Base-by-base conservation (phyloP, 2,329 filamentous ascomycete species). In the Trichocomaceae sp. region DNA sequence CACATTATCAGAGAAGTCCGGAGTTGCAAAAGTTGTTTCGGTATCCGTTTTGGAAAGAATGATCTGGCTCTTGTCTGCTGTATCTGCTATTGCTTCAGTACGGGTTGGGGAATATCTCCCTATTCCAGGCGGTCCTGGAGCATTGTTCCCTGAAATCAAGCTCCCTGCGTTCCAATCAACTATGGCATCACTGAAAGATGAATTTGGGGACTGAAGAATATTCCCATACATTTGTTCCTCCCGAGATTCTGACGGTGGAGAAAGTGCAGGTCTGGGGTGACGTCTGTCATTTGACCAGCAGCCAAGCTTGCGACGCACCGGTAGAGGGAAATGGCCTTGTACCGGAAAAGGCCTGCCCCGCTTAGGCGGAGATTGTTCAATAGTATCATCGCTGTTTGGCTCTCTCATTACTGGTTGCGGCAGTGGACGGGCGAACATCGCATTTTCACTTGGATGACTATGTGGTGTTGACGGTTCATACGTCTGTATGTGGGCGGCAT, bases 401-500 rank as follows among this genome's bases (percentile, higher is more conserved):
- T 53, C 51, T 42, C 29, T 42, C 10, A 7, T 9, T 45, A 22
- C 39, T 9, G 23, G 10, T 17, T 23, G 46, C 19, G 37, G 15
- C 20, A 13, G 15, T 22, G 39, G 12, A 22, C 13, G 48, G 47
- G 39, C 13, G 3, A 35, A 19, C 13, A 31, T 39, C 29, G 10
- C 26, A 22, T 23, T 20, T 22, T n/a, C 23, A 6, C 17, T 23
- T 13, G 37, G 44, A 35, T 33, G 44, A 31, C 44, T 31, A n/a
- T 23, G 19, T 42, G 44, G 39, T n/a, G 19, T 45, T 22, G 47
- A 20, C 3, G 13, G 31, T 10, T 47, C 42, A 13, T 33, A 20
- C 44, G 48, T 52, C 6, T 56, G 55, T 53, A 66, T 59, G 35
- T 61, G 59, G 44, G 64, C 63, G 20, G 61, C 64, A 31, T 60